These are phyloP conservation scores for Sugiyamaella lignohabitans DNA, from an alignment of 805 yeast genomes.

Conservation along the genomic window DNA sequence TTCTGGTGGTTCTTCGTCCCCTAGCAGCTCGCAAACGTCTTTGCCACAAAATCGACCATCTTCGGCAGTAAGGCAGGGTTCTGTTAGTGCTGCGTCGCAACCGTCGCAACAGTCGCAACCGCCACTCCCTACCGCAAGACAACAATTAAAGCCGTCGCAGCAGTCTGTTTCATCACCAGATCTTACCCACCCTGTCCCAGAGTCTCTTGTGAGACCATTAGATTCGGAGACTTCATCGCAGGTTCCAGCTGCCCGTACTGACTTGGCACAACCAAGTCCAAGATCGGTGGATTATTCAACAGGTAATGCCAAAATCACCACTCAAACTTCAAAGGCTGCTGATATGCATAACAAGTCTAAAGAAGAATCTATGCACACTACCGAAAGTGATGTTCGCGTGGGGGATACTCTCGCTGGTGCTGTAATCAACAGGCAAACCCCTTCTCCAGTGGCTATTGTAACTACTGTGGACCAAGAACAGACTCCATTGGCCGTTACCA, in stretches of 20 bases:
- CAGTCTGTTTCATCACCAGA: neutral
- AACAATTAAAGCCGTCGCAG: neutral
- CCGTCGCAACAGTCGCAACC: neutral
- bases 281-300: neutral
- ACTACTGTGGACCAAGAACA: neutral
- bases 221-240: neutral
- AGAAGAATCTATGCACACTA: neutral
- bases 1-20: neutral
- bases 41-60: neutral
- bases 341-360: neutral
- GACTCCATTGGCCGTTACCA: neutral
- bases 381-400: neutral
- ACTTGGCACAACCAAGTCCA: no score
- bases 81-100: neutral
- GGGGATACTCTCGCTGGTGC: slow-evolving; percentile 1
- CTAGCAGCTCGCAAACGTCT: neutral
- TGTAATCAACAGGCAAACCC: neutral
- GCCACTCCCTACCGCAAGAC: neutral
- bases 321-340: slow-evolving; percentile 4
- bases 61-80: neutral
- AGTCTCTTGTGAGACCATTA: neutral
- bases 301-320: slow-evolving; percentile 3
- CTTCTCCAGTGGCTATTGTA: neutral
- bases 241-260: no score
- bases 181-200: neutral